Percentiles rank a stretch among this genome's conserved stretches.
Evolutionary conservation across 257 asterid species (phyloP).

Genomic region (Ilex asprella): DNA sequence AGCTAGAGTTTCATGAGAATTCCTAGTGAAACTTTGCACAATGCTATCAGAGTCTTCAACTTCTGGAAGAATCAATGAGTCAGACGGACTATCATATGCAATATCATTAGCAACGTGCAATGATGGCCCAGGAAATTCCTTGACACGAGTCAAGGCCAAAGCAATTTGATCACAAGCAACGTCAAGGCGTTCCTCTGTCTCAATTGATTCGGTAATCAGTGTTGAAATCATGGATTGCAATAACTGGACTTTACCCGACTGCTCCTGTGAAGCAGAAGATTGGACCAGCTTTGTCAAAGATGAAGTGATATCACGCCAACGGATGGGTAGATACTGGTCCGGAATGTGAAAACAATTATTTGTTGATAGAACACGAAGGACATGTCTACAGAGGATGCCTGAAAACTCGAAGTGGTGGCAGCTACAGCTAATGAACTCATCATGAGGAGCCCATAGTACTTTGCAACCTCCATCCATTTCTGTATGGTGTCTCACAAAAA

Average conservation of each 20-base stretch:
- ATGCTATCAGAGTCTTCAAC: slow-evolving; percentile 54
- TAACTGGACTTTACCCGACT: slow-evolving; percentile 33
- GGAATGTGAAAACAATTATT: slow-evolving; percentile 52
- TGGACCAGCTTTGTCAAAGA: slow-evolving; percentile 10
- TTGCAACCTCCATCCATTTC: slow-evolving; percentile 44
- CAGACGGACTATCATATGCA: slow-evolving; percentile 40
- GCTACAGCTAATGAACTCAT: slow-evolving; percentile 46
- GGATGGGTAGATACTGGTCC: slow-evolving; percentile 36
- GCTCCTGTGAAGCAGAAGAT: slow-evolving; percentile 7
- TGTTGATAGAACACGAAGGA: slow-evolving; percentile 47
- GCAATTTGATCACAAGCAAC: slow-evolving; percentile 44
- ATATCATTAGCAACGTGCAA: slow-evolving; percentile 25
- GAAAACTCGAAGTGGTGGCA: slow-evolving; percentile 53
- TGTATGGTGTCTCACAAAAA: slow-evolving; percentile 53
- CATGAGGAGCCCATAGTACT: slow-evolving; percentile 54
- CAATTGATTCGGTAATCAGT: slow-evolving; percentile 40
- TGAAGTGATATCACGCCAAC: slow-evolving; percentile 32
- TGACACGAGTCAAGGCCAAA: slow-evolving; percentile 34
- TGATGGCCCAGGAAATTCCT: slow-evolving; percentile 30
- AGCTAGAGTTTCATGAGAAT: slow-evolving; percentile 25
- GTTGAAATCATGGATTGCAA: slow-evolving; percentile 42
- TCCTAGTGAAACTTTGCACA: slow-evolving; percentile 32
- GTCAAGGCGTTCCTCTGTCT: slow-evolving; percentile 48
- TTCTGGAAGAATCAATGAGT: slow-evolving; percentile 37
- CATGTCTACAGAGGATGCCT: slow-evolving; percentile 54